Evolutionary conservation across 805 yeast genomes (phyloP).

Genomic region (Starmerella apicola): DNA sequence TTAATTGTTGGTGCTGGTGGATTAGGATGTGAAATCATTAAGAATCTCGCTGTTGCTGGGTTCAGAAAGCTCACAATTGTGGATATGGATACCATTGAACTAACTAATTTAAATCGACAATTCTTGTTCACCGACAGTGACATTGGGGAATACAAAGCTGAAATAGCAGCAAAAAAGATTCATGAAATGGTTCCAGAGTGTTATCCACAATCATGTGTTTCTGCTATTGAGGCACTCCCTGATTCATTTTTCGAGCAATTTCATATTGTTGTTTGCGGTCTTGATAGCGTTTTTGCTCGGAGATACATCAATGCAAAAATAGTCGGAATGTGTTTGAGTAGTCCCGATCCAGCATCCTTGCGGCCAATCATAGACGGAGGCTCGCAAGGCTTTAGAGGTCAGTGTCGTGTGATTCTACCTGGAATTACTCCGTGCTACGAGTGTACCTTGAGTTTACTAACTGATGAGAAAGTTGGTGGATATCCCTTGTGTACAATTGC

Average conservation of each 20-base stretch:
- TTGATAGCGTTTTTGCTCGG: constrained; percentile 82
- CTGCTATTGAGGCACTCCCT: constrained; percentile 53
- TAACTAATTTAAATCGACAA: constrained; percentile 66
- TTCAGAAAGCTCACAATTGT: constrained; percentile 52
- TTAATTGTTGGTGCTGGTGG: constrained; percentile 66
- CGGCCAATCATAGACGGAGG: constrained; percentile 86
- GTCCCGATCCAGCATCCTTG: constrained; percentile 35
- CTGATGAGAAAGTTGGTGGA: constrained; percentile 35
- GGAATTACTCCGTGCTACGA: constrained; percentile 83
- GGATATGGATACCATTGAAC: constrained; percentile 74
- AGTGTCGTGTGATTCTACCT: constrained; percentile 76
- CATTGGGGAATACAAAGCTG: constrained; percentile 55
- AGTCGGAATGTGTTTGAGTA: constrained; percentile 45
- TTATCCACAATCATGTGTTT: constrained; percentile 45
- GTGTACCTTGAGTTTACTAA: constrained; percentile 67
- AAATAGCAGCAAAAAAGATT: constrained; percentile 50
- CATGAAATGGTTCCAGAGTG: constrained; percentile 25
- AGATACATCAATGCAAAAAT: constrained; percentile 73
- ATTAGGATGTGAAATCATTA: constrained; percentile 67
- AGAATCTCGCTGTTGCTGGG: constrained; percentile 59
- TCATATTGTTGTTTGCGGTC: constrained; percentile 66
- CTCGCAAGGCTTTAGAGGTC: constrained; percentile 89
- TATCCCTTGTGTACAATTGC: constrained; percentile 92
- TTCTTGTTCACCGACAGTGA: constrained; percentile 51
- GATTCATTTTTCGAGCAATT: constrained; percentile 54